These are phyloP conservation scores for Metschnikowia gelsemii DNA, from an alignment of 805 yeast genomes.

Conservation along the genomic window DNA sequence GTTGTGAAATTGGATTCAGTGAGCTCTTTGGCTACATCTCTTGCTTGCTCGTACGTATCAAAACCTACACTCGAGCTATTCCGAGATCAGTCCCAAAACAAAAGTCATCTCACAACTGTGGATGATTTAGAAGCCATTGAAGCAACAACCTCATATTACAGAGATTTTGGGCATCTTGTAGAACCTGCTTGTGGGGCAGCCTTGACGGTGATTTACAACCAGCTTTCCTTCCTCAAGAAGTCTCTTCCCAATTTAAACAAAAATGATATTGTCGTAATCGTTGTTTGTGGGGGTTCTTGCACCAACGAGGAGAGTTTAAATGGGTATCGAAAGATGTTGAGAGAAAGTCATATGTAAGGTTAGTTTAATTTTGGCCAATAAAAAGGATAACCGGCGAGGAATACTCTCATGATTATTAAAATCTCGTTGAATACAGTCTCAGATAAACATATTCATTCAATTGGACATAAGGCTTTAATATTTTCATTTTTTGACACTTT, in stretches of 20 bases:
- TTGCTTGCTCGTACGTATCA: slow-evolving; percentile 62
- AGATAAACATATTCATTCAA: too few relatives aligned
- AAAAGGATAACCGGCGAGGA: too few relatives aligned
- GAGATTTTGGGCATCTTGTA: slow-evolving; percentile 50
- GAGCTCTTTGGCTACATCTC: slow-evolving; percentile 58
- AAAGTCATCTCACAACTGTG: slow-evolving; percentile 27
- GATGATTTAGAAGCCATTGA: slow-evolving; percentile 56
- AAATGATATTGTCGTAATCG: slow-evolving; percentile 49
- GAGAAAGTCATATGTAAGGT: slow-evolving; percentile 9
- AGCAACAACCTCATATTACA: slow-evolving; percentile 51
- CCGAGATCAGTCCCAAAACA: slow-evolving; percentile 16
- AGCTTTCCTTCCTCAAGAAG: slow-evolving; percentile 28
- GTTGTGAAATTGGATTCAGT: slow-evolving; percentile 47
- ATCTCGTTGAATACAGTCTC: too few relatives aligned
- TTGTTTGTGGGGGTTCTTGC: slow-evolving; percentile 54
- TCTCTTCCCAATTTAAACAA: slow-evolving; percentile 27
- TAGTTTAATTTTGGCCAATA: not conserved
- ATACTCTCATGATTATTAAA: too few relatives aligned
- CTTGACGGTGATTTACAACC: slow-evolving; percentile 49
- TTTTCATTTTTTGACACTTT: not conserved
- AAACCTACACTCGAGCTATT: slow-evolving; percentile 41
- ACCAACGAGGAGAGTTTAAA: slow-evolving; percentile 17
- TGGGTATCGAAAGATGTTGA: slow-evolving; percentile 17
- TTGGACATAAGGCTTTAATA: too few relatives aligned
- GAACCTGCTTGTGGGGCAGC: slow-evolving; percentile 81